Percentiles rank a stretch among this genome's conserved stretches.
Conservation (phyloP, 2,329 filamentous ascomycete species). For the Paraphoma sp. region DNA sequence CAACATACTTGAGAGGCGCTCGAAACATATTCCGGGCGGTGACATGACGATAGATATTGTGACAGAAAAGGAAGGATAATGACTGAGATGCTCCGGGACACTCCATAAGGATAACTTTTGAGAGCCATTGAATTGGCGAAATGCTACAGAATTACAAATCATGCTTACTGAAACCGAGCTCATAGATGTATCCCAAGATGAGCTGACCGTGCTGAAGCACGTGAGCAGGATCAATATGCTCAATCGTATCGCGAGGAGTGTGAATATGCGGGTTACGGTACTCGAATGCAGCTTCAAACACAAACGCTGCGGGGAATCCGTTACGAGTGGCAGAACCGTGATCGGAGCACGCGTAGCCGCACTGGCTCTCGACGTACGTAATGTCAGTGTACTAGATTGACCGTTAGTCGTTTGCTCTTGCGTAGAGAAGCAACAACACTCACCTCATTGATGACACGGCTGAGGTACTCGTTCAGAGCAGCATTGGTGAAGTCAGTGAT, state of each 20-base stretch:
- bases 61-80: background rate
- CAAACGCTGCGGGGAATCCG: conserved; percentile 75
- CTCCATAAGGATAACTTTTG: background rate
- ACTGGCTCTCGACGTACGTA: conserved; percentile 85
- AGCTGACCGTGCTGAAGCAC: conserved; percentile 89
- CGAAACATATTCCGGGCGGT: too few relatives aligned
- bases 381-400: conserved; percentile 76
- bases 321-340: conserved; percentile 75
- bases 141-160: conserved; percentile 1
- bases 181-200: conserved; percentile 81
- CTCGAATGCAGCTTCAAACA: conserved; percentile 75
- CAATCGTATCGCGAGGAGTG: conserved; percentile 70
- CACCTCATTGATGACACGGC: conserved; percentile 72
- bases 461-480: conserved; percentile 84
- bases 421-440: background rate
- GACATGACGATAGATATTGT: too few relatives aligned
- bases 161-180: conserved; percentile 57
- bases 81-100: background rate
- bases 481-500: conserved; percentile 89
- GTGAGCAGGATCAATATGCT: conserved; percentile 80
- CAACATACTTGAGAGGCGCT: too few relatives aligned
- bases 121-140: background rate
- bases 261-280: conserved; percentile 71
- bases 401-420: background rate
- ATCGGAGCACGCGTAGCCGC: conserved; percentile 82